Conservation (phyloP, 148 eudicot genomes). For the Vaccinium vitisidaea region DNA sequence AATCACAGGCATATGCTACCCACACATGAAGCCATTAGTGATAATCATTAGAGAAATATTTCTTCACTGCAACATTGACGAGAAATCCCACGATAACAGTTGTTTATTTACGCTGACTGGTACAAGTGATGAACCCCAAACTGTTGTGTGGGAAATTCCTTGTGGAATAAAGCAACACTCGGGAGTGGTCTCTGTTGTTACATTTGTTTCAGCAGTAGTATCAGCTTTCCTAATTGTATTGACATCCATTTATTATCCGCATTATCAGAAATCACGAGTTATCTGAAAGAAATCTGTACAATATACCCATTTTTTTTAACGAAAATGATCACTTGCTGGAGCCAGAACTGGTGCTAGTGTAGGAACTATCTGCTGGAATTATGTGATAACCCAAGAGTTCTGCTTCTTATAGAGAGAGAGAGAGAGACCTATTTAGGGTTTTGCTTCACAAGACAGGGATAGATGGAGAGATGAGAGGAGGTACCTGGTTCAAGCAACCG, state of each 20-base stretch:
- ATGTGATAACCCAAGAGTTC: background rate
- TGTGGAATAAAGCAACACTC: constrained; percentile 64
- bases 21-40: too few species aligned
- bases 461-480: too few species aligned
- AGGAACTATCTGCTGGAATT: background rate
- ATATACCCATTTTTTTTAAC: background rate
- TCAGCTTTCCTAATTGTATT: constrained; percentile 49
- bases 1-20: too few species aligned
- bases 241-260: constrained; percentile 46
- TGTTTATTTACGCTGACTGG: constrained; percentile 35
- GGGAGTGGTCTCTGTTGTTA: constrained; percentile 51
- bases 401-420: background rate
- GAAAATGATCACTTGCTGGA: background rate
- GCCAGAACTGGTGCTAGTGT: background rate
- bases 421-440: too few species aligned
- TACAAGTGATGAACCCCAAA: constrained; percentile 15
- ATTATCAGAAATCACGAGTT: constrained; percentile 5
- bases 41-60: constrained; percentile 20
- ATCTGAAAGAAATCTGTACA: constrained; percentile 28
- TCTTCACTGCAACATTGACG: constrained; percentile 38
- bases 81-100: constrained; percentile 19
- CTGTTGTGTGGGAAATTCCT: constrained; percentile 67
- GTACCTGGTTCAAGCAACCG: too few species aligned
- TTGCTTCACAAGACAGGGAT: too few species aligned
- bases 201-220: constrained; percentile 58